Percentiles rank a stretch among this genome's conserved stretches.
phyloP scores from a whole-genome alignment of 2,329 filamentous ascomycete genomes.

The Xylariaceae sp. region DNA sequence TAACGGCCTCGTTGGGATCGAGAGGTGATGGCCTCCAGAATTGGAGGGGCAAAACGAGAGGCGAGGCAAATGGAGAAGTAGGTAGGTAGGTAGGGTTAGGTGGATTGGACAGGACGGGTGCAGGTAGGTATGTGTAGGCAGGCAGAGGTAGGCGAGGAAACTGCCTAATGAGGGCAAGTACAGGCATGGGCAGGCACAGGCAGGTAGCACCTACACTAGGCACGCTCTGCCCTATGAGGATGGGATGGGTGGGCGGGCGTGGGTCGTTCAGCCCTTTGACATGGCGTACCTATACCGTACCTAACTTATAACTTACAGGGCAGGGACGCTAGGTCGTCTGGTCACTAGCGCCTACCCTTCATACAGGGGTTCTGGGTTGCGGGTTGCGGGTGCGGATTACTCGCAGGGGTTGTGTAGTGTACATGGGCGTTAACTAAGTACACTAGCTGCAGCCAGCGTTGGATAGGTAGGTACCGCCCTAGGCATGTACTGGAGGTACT shows the following conservation, averaged over 20 bases:
- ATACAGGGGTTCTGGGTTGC: conserved; percentile 9
- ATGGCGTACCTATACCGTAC: conserved; percentile 7
- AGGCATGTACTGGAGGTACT: not conserved
- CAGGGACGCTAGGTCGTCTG: no score
- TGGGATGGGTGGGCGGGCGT: conserved; percentile 9
- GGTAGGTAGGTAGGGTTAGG: conserved; percentile 5
- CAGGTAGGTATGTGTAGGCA: not conserved
- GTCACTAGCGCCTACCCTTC: conserved; percentile 8
- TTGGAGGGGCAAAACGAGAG: conserved; percentile 13
- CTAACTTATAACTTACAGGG: no score
- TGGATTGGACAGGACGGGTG: not conserved
- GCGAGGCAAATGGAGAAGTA: conserved; percentile 10
- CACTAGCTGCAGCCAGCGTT: conserved; percentile 8
- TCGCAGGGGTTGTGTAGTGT: conserved; percentile 19
- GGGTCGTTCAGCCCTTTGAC: conserved; percentile 20
- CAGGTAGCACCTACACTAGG: no score
- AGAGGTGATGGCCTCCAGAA: not conserved
- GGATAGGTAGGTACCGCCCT: no score
- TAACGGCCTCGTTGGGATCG: not conserved
- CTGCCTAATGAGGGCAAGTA: not conserved
- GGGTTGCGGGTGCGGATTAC: conserved; percentile 17
- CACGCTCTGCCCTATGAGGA: conserved; percentile 20
- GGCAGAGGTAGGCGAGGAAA: not conserved
- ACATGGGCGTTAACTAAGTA: conserved; percentile 13
- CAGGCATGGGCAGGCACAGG: not conserved